These are phyloP conservation scores for Aureobasidium namibiae DNA, from an alignment of 2,329 filamentous ascomycete species.

Conservation along the genomic window DNA sequence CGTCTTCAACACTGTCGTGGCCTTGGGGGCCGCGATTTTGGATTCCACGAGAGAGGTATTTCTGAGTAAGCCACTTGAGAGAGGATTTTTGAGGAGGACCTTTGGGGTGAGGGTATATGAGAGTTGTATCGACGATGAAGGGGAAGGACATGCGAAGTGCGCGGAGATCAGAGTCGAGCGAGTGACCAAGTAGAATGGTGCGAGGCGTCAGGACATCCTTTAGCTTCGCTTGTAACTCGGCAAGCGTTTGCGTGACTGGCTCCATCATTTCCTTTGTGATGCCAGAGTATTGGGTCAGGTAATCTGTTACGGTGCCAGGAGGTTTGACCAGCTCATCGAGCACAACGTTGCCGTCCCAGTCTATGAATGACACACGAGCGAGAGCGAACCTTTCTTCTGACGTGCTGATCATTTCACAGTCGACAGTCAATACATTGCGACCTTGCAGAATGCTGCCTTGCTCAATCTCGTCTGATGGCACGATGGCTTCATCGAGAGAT, in stretches of 20 bases:
- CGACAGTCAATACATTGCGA: conserved; percentile 68
- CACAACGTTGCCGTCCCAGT: conserved; percentile 75
- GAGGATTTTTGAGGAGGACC: conserved; percentile 85
- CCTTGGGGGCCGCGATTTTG: conserved; percentile 68
- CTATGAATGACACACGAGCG: conserved; percentile 77
- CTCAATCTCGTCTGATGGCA: conserved; percentile 52
- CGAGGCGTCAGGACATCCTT: conserved; percentile 57
- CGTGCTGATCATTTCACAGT: conserved; percentile 97
- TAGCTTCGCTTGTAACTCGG: conserved; percentile 71
- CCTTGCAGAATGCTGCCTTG: conserved; percentile 77
- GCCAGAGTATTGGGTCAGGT: conserved; percentile 77
- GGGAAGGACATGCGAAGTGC: conserved; percentile 83
- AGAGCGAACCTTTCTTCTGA: conserved; percentile 66
- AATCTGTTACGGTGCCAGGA: conserved; percentile 77
- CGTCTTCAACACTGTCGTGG: conserved; percentile 90
- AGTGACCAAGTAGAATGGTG: conserved; percentile 72
- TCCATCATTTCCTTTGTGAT: conserved; percentile 82
- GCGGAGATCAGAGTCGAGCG: conserved; percentile 72
- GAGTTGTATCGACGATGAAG: conserved; percentile 84
- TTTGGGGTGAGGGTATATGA: conserved; percentile 83
- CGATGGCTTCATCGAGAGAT: conserved; percentile 56
- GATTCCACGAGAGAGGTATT: conserved; percentile 79
- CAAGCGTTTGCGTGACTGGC: conserved; percentile 71
- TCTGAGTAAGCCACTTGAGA: conserved; percentile 80
- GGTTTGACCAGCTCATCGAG: conserved; percentile 92